phyloP scores from a whole-genome alignment of 2,329 filamentous ascomycete genomes.

The Aspergillus flavus region DNA sequence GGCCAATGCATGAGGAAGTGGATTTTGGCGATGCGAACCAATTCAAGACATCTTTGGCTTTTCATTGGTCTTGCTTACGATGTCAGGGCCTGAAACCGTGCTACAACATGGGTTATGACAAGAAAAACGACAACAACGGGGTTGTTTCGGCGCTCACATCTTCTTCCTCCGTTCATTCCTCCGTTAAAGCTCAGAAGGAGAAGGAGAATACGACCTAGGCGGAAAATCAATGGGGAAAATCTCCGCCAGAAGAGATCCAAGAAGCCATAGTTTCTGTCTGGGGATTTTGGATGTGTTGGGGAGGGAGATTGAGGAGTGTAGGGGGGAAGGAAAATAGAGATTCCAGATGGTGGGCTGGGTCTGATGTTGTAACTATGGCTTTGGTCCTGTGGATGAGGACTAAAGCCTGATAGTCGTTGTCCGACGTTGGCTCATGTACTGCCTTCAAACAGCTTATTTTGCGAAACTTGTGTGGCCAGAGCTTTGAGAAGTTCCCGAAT shows the following conservation, averaged over 20 bases:
- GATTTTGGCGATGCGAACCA: neutral
- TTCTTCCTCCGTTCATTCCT: too few relatives aligned
- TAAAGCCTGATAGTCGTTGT: neutral
- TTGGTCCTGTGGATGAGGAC: too few relatives aligned
- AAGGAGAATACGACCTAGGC: too few relatives aligned
- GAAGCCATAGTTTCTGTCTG: too few relatives aligned
- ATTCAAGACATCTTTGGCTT: neutral
- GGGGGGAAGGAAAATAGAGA: conserved; percentile 9
- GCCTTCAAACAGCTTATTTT: neutral
- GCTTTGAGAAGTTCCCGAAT: neutral
- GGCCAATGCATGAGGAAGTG: neutral
- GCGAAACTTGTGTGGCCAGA: neutral
- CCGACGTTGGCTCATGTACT: neutral
- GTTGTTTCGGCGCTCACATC: too few relatives aligned
- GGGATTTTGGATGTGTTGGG: too few relatives aligned
- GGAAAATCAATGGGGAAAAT: too few relatives aligned
- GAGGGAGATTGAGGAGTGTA: neutral
- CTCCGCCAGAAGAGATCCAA: too few relatives aligned
- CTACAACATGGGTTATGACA: too few relatives aligned
- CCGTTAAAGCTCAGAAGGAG: too few relatives aligned
- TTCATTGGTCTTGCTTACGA: neutral
- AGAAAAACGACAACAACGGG: too few relatives aligned
- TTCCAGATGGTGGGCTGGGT: neutral
- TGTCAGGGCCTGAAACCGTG: neutral
- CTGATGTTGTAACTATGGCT: neutral